These are phyloP conservation scores for Periconia sp. DNA, from an alignment of 2,329 filamentous ascomycete genomes.

Conservation along the genomic window DNA sequence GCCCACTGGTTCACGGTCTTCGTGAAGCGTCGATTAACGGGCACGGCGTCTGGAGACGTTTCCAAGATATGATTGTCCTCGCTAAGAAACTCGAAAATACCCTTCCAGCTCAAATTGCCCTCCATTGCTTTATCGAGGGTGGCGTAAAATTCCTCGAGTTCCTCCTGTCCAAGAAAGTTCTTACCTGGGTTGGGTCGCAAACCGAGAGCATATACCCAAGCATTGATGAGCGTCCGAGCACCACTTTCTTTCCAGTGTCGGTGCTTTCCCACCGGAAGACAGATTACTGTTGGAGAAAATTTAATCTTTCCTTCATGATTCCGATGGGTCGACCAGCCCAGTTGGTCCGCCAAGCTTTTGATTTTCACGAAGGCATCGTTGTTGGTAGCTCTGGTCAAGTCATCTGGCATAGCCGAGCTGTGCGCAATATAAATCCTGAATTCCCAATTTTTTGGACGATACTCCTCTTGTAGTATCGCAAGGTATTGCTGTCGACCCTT, in stretches of 20 bases:
- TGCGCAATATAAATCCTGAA: slow-evolving; percentile 12
- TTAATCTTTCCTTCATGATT: neutral
- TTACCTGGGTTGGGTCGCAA: slow-evolving; percentile 7
- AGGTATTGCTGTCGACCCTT: slow-evolving; percentile 4
- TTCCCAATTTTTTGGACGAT: neutral
- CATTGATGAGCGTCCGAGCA: slow-evolving; percentile 22
- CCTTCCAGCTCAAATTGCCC: slow-evolving; percentile 14
- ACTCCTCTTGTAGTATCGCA: slow-evolving; percentile 11
- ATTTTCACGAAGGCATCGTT: neutral
- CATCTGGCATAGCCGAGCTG: neutral
- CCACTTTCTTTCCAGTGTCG: slow-evolving; percentile 4
- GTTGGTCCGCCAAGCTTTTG: neutral
- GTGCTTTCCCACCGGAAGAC: neutral
- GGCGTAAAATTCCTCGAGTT: slow-evolving; percentile 1
- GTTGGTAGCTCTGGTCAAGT: neutral
- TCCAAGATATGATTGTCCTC: neutral
- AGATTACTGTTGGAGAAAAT: neutral
- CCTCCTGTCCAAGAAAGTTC: neutral
- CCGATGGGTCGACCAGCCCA: slow-evolving; percentile 6
- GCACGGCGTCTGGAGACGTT: neutral
- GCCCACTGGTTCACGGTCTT: neutral
- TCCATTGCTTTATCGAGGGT: slow-evolving; percentile 5
- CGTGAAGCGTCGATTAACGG: slow-evolving; percentile 1
- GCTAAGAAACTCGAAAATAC: slow-evolving; percentile 9
- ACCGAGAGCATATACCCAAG: slow-evolving; percentile 30